Conservation (phyloP, 2,329 filamentous ascomycete genomes). For the Monilinia fructicola region DNA sequence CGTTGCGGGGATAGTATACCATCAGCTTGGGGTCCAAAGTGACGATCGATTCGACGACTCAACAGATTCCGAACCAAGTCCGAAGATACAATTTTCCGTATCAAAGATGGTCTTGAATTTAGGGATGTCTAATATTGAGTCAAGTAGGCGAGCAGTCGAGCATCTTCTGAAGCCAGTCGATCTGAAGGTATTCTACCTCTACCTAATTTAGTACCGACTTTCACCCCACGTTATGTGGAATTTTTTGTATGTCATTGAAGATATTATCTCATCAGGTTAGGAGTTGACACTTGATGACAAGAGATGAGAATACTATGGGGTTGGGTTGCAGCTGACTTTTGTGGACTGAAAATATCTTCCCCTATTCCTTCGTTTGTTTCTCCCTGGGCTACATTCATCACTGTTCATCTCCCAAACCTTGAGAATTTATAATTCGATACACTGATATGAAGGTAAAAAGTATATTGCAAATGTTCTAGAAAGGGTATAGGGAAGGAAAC, state of each 20-base stretch:
- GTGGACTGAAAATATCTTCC: conserved; percentile 53
- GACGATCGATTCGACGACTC: conserved; percentile 24
- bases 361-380: not conserved
- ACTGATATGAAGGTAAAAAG: conserved; percentile 39
- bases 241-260: conserved; percentile 49
- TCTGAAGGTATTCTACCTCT: not conserved
- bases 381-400: not conserved
- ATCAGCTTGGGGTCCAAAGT: too few relatives aligned
- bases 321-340: conserved; percentile 51
- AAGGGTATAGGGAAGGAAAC: not conserved
- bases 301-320: conserved; percentile 34
- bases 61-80: not conserved
- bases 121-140: rapidly evolving
- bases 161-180: not conserved
- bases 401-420: not conserved
- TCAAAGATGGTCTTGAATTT: not conserved
- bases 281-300: conserved; percentile 30
- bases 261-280: conserved; percentile 42
- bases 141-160: not conserved
- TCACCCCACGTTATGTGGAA: conserved; percentile 50
- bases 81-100: conserved; percentile 20
- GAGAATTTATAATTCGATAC: not conserved
- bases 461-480: conserved; percentile 53
- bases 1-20: conserved; percentile 27
- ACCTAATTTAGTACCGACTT: conserved; percentile 50